Conservation (phyloP, 202 grass and related monocot genomes). For the Schoenoplectus tabernaemontani region DNA sequence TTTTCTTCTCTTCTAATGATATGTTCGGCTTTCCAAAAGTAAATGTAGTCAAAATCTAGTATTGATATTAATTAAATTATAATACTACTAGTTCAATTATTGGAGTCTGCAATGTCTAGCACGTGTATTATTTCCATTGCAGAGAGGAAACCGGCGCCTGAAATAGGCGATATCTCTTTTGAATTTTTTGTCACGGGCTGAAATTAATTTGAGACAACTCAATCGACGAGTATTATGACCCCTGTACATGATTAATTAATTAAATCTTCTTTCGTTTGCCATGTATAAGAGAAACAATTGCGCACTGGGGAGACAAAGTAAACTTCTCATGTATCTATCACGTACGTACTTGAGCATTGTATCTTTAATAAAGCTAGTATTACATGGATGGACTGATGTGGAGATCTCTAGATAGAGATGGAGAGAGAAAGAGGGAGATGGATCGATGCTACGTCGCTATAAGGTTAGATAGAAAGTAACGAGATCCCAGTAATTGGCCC, state of each 20-base stretch:
- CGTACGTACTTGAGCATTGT: slow-evolving; percentile 16
- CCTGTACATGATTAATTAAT: neutral
- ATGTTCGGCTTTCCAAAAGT: neutral
- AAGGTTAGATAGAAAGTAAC: slow-evolving; percentile 80
- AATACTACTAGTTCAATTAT: neutral
- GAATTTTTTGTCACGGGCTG: neutral
- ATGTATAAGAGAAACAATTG: slow-evolving; percentile 8
- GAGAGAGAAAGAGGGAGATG: slow-evolving; percentile 24
- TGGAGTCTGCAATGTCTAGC: neutral
- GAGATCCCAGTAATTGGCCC: slow-evolving; percentile 29
- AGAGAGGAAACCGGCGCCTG: neutral
- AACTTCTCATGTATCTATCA: slow-evolving; percentile 7
- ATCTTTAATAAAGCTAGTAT: neutral
- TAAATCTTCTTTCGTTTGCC: neutral
- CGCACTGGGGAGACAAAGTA: neutral
- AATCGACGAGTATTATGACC: neutral
- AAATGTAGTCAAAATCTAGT: neutral
- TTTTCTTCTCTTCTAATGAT: neutral
- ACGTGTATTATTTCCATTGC: neutral
- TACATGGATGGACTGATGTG: slow-evolving; percentile 3
- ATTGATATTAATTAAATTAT: neutral
- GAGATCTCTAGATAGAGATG: slow-evolving; percentile 1
- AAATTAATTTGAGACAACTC: neutral
- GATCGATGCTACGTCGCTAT: slow-evolving; percentile 88
- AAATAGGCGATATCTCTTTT: neutral